Evolutionary conservation across 2,329 filamentous ascomycete species (phyloP).

Genomic region (Trichoderma lentiforme): DNA sequence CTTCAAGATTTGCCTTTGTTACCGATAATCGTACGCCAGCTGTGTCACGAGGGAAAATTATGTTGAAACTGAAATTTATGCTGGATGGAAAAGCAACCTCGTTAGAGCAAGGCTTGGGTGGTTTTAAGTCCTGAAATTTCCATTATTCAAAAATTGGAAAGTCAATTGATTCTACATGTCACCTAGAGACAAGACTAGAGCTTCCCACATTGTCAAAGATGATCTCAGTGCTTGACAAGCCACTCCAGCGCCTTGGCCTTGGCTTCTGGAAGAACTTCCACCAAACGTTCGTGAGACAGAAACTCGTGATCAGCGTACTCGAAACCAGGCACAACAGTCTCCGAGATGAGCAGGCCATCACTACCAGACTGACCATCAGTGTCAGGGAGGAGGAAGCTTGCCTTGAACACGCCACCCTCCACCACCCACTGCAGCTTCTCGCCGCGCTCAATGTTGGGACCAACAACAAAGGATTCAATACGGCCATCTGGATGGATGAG

Average conservation of each 20-base stretch:
- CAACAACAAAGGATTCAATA: slow-evolving; percentile 64
- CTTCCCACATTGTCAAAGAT: neutral
- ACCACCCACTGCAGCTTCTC: slow-evolving; percentile 68
- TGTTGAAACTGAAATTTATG: neutral
- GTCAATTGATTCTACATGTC: neutral
- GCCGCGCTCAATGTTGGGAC: slow-evolving; percentile 52
- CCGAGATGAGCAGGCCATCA: slow-evolving; percentile 60
- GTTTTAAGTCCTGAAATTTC: neutral
- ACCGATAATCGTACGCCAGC: neutral
- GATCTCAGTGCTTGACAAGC: slow-evolving; percentile 35
- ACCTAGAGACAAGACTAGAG: neutral
- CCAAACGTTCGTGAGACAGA: slow-evolving; percentile 48
- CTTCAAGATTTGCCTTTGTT: neutral
- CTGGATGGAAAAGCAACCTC: neutral
- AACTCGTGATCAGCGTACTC: slow-evolving; percentile 67
- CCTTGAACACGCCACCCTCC: slow-evolving; percentile 65
- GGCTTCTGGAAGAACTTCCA: slow-evolving; percentile 49
- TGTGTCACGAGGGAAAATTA: neutral
- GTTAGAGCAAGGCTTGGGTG: neutral
- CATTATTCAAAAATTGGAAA: neutral
- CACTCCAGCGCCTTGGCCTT: slow-evolving; percentile 47
- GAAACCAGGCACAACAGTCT: slow-evolving; percentile 67
- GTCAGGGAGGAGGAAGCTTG: slow-evolving; percentile 51
- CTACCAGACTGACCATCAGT: slow-evolving; percentile 36
- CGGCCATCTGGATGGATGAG: slow-evolving; percentile 56